Conservation (phyloP, 768 basidiomycete genomes). For the Lactifluus echinatus region DNA sequence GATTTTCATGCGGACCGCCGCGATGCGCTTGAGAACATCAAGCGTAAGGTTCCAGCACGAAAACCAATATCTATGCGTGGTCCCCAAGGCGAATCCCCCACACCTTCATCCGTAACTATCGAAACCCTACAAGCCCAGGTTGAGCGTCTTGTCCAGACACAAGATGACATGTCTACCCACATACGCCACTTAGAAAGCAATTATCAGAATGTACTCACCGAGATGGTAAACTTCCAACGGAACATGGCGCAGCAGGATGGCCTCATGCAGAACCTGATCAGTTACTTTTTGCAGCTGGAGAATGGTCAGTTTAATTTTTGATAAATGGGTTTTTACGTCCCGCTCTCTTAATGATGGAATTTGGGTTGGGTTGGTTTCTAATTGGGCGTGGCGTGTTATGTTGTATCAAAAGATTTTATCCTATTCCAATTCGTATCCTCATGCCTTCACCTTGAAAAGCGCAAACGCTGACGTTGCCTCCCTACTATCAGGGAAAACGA, state of each 20-base stretch:
- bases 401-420: constrained; percentile 17
- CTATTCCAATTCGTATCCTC: constrained; percentile 30
- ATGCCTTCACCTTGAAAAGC: constrained; percentile 23
- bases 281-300: constrained; percentile 71
- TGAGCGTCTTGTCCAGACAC: constrained; percentile 37
- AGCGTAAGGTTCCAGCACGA: constrained; percentile 44
- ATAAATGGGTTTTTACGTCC: constrained; percentile 4
- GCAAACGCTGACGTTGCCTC: constrained; percentile 16
- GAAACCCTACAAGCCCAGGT: constrained; percentile 41
- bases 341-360: constrained; percentile 7
- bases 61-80: constrained; percentile 24
- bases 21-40: constrained; percentile 56
- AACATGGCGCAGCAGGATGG: constrained; percentile 80
- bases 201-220: constrained; percentile 59
- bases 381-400: constrained; percentile 5
- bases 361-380: background rate
- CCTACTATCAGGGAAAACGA: constrained; percentile 27
- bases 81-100: constrained; percentile 23
- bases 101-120: constrained; percentile 24
- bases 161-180: constrained; percentile 45
- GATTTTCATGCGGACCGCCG: constrained; percentile 45
- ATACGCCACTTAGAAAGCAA: constrained; percentile 51
- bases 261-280: constrained; percentile 71
- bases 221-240: constrained; percentile 65
- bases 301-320: constrained; percentile 36